Percentiles rank a stretch among this genome's conserved stretches.
These are phyloP conservation scores for Metarhizium rileyi DNA, from an alignment of 2,329 filamentous ascomycete species.

Conservation along the genomic window DNA sequence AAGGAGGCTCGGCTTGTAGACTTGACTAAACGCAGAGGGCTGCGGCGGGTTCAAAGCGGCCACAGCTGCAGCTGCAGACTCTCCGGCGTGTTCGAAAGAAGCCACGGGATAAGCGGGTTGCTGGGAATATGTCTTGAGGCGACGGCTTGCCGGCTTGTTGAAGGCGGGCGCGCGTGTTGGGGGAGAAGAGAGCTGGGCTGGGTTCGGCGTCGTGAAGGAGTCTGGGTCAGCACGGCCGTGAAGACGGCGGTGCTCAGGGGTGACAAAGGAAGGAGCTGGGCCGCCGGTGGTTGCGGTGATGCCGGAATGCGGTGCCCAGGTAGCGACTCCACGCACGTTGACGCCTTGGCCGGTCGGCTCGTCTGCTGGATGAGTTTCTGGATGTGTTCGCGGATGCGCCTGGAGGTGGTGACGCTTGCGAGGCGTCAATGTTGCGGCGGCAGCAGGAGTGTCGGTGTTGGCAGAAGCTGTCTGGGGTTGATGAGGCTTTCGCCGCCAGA, in stretches of 20 bases:
- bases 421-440: background rate
- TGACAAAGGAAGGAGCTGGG: background rate
- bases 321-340: background rate
- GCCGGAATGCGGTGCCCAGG: background rate
- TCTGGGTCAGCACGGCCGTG: constrained; percentile 32
- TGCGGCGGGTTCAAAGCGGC: constrained; percentile 1
- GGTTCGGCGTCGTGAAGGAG: constrained; percentile 40
- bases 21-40: background rate
- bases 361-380: no score
- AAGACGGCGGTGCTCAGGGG: constrained; percentile 32
- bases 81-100: constrained; percentile 1
- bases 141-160: constrained; percentile 19
- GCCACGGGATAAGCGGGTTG: constrained; percentile 20
- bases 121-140: constrained; percentile 20
- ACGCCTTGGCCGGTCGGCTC: background rate
- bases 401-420: background rate
- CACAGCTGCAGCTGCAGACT: background rate
- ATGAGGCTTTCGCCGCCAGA: constrained; percentile 2
- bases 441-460: background rate
- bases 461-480: no score
- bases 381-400: no score
- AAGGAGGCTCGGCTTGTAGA: background rate
- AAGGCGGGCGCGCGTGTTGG: constrained; percentile 17
- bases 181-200: constrained; percentile 19
- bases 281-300: background rate